Percentiles rank a stretch among this genome's conserved stretches.
Conservation (phyloP, 331 rosid species). For the Quercus lobata region DNA sequence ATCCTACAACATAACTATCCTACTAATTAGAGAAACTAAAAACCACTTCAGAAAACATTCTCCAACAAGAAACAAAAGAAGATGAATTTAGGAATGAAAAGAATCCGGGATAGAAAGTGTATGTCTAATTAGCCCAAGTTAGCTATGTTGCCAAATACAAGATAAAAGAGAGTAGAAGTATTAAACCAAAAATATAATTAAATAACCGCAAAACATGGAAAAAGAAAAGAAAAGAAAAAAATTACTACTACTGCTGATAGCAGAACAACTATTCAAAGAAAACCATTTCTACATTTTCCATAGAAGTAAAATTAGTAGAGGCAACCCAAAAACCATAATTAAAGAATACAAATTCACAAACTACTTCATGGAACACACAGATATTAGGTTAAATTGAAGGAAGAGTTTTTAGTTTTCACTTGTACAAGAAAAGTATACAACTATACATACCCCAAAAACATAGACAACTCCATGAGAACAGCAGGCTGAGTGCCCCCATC, state of each 20-base stretch:
- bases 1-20: conserved; percentile 22
- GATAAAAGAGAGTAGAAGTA: conserved; percentile 12
- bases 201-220: conserved; percentile 13
- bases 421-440: background rate
- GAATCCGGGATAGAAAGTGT: conserved; percentile 44
- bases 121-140: conserved; percentile 44
- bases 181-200: conserved; percentile 10
- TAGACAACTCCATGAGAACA: conserved; percentile 60
- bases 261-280: background rate
- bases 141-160: conserved; percentile 17
- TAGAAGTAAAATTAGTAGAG: conserved; percentile 11
- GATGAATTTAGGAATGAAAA: conserved; percentile 43
- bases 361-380: background rate
- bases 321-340: conserved; percentile 20
- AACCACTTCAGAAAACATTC: conserved; percentile 23
- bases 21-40: conserved; percentile 35
- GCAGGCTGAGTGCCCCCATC: conserved; percentile 99
- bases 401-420: background rate
- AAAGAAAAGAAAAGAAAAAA: conserved; percentile 8
- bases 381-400: background rate
- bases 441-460: conserved; percentile 79
- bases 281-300: conserved; percentile 10
- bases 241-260: background rate
- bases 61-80: conserved; percentile 4
- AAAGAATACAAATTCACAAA: conserved; percentile 10